Percentiles rank a stretch among this genome's conserved stretches.
phyloP scores from a whole-genome alignment of 78 protist genomes.

The Protostelium mycophagum region DNA sequence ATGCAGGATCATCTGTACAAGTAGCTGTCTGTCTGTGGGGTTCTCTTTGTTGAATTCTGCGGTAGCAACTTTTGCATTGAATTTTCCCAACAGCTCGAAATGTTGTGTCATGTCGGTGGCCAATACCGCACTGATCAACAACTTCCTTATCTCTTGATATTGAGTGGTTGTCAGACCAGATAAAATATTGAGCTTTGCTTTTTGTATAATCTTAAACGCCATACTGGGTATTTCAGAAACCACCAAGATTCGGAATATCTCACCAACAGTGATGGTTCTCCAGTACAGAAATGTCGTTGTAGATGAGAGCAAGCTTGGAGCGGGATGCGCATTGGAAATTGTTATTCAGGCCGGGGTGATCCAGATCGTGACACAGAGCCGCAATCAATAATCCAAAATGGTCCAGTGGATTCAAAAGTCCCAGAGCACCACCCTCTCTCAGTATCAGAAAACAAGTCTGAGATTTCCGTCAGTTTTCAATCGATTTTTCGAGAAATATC shows the following conservation, averaged over 20 bases:
- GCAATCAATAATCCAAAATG: constrained; percentile 33
- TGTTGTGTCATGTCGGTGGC: constrained; percentile 70
- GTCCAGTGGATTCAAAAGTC: constrained; percentile 32
- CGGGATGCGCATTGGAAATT: background rate
- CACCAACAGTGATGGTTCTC: constrained; percentile 61
- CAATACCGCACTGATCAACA: constrained; percentile 24
- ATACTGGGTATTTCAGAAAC: background rate
- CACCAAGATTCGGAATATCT: constrained; percentile 11
- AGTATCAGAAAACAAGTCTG: constrained; percentile 11
- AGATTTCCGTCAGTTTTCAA: background rate
- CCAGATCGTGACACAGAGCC: constrained; percentile 55
- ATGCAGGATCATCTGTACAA: constrained; percentile 5
- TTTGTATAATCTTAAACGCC: background rate
- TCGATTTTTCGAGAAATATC: background rate
- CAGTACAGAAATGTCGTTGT: constrained; percentile 51
- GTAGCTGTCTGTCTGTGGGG: constrained; percentile 4
- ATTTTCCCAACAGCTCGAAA: constrained; percentile 19
- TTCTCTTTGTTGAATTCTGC: background rate
- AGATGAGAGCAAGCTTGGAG: constrained; percentile 38
- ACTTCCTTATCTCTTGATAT: background rate
- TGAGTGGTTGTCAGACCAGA: constrained; percentile 6
- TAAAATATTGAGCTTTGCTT: constrained; percentile 18
- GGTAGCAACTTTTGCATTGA: background rate
- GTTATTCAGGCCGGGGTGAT: constrained; percentile 74
- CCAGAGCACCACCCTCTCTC: background rate